Evolutionary conservation across 1,139 yeast genomes (phyloP).

Genomic region (Diutina mesorugosa): DNA sequence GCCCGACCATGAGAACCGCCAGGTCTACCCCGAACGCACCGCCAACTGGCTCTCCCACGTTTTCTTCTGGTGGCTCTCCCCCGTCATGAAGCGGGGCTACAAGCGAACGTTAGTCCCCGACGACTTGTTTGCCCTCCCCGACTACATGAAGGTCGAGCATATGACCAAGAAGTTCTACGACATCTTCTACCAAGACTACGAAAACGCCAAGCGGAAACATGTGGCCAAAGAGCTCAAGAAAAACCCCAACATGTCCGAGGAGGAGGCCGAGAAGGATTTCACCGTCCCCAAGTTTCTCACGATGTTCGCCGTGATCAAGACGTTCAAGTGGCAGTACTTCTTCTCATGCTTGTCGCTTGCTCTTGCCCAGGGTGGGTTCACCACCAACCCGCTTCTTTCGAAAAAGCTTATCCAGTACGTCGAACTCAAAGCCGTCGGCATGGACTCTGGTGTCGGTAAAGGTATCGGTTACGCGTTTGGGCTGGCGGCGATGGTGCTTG

Average conservation of each 20-base stretch:
- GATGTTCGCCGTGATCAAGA: conserved; percentile 33
- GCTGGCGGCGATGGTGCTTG: conserved; percentile 7
- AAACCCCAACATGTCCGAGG: conserved; percentile 10
- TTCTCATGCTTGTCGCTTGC: conserved; percentile 24
- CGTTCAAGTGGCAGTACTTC: conserved; percentile 36
- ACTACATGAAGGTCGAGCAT: conserved; percentile 36
- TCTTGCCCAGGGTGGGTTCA: conserved; percentile 35
- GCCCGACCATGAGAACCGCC: conserved; percentile 40
- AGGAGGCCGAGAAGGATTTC: conserved; percentile 18
- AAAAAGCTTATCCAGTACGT: conserved; percentile 30
- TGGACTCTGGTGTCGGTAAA: conserved; percentile 10
- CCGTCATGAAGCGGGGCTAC: conserved; percentile 47
- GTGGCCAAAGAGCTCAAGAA: conserved; percentile 13
- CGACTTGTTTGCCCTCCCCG: conserved; percentile 46
- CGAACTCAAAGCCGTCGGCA: conserved; percentile 16
- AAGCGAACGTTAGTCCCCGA: conserved; percentile 50
- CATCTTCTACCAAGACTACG: conserved; percentile 14
- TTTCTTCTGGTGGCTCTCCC: conserved; percentile 40
- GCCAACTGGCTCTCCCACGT: conserved; percentile 7
- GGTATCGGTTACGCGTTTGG: conserved; percentile 23
- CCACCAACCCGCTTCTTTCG: conserved; percentile 36
- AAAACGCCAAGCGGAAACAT: conserved; percentile 9
- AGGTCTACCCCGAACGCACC: conserved; percentile 11
- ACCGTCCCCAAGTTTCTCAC: conserved; percentile 10
- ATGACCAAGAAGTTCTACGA: conserved; percentile 19